A percentile compares a stretch with the other conserved stretches of the same genome.
Conservation (phyloP, 768 basidiomycete species). For the Termitomyces bulborhizus region DNA sequence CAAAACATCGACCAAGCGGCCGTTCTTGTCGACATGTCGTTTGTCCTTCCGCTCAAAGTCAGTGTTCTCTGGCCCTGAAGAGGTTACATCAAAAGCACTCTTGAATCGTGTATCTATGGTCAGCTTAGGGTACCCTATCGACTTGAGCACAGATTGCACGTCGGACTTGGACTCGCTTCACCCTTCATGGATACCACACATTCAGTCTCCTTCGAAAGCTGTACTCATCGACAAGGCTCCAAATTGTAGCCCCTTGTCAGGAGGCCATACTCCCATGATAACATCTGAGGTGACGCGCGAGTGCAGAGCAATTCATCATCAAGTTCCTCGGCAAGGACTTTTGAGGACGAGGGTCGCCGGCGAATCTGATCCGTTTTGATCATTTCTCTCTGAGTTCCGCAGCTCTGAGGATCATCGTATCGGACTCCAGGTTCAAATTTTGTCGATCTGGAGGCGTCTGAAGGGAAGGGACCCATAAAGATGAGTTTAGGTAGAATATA, state of each 20-base stretch:
- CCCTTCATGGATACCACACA: not conserved
- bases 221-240: not conserved
- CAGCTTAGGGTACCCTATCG: not conserved
- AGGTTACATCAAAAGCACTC: not conserved
- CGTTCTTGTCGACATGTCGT: not conserved
- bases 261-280: too few relatives aligned
- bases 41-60: slow-evolving; percentile 6
- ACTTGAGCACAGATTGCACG: not conserved
- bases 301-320: not conserved
- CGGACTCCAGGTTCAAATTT: not conserved
- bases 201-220: not conserved
- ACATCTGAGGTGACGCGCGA: not conserved
- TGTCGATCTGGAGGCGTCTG: not conserved
- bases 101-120: not conserved
- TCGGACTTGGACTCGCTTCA: not conserved
- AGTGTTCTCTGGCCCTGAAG: not conserved
- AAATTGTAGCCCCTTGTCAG: not conserved
- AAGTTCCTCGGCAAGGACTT: not conserved
- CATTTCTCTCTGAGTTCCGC: not conserved
- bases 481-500: too few relatives aligned
- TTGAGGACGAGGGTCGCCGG: not conserved
- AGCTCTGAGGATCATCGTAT: not conserved
- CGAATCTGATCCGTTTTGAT: slow-evolving; percentile 3
- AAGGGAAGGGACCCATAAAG: too few relatives aligned
- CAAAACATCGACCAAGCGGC: not conserved